phyloP scores from a whole-genome alignment of 352 stramenopile genomes.

The Globisporangium lucens region DNA sequence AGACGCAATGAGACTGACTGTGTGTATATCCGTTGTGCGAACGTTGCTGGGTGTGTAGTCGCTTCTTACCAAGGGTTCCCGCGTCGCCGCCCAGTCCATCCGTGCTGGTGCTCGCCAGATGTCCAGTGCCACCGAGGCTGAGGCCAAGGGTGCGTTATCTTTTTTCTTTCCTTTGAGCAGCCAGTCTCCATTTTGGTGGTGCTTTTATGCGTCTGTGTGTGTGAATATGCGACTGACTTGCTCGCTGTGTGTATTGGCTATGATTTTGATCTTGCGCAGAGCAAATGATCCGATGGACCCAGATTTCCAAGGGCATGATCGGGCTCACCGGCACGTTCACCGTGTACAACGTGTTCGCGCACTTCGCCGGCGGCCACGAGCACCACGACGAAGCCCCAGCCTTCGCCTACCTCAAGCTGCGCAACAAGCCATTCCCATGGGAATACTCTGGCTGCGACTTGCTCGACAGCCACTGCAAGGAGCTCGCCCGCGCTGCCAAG shows the following conservation, averaged over 20 bases:
- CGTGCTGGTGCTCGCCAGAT: constrained; percentile 65
- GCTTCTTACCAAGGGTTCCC: constrained; percentile 63
- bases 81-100: constrained; percentile 46
- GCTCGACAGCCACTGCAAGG: constrained; percentile 72
- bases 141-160: constrained; percentile 64
- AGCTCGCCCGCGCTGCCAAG: constrained; percentile 56
- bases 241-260: background rate
- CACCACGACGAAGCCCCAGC: constrained; percentile 61
- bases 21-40: background rate
- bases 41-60: constrained; percentile 27
- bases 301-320: constrained; percentile 87
- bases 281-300: constrained; percentile 83
- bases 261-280: constrained; percentile 27
- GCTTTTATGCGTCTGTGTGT: constrained; percentile 1
- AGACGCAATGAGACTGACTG: background rate
- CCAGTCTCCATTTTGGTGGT: constrained; percentile 12
- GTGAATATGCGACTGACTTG: constrained; percentile 3
- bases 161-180: background rate
- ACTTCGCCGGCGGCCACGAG: constrained; percentile 40
- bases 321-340: constrained; percentile 52
- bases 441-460: constrained; percentile 78
- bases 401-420: constrained; percentile 85
- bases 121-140: constrained; percentile 75
- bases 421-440: constrained; percentile 87
- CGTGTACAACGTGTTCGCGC: constrained; percentile 49